Evolutionary conservation across 345 rosid species (phyloP), one percentile per base, ranked within the genome.

Genomic region (Iberis pinnata): DNA sequence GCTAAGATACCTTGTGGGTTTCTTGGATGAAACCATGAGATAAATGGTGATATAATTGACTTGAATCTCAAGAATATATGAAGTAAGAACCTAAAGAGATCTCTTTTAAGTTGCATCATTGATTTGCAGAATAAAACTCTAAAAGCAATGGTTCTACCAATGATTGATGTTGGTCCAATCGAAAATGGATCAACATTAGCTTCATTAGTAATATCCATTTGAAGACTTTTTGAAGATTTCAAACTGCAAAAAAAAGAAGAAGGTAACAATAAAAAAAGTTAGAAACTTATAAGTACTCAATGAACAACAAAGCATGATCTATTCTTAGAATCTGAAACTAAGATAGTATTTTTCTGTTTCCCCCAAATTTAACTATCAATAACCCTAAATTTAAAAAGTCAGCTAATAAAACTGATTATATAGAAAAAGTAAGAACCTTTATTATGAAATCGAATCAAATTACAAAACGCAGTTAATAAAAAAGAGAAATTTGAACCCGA

Each of bases 1-100:
- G 90, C 97, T 46, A 88, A 66, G 75, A 92, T 92, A 66, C 98
- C 95, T 63, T 86, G 97, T 1, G 98, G 97, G 55, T 92, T 92
- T 52, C 88, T 74, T 0, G 98, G 97, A 70, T 92, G 95, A 58
- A 92, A 73, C 98, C 98, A 92, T 16, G 89, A 80, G 15, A 83
- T 45, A 53, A 83, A 42, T 13, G 88, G 76, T 3, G 72, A 72
- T 4, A 80, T 33, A 10, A 58, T 18, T 8, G 66, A 60, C 81
- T 61, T 75, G 49, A 69, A 63, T 44, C 82, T 77, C 67, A 50
- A 58, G 35, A 70, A 46, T 63, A 69, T 80, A 52, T 49, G 58
- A 55, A 75, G 16, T 48, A 88, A 36, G 13, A 75, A 56, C 2
- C 56, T 77, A 49, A 69, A 70, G 27, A 83, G 49, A 37, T 77